A percentile compares a stretch with the other conserved stretches of the same genome.
These are phyloP conservation scores for Wickerhamiella nectarea DNA, from an alignment of 805 yeast species.

Conservation along the genomic window DNA sequence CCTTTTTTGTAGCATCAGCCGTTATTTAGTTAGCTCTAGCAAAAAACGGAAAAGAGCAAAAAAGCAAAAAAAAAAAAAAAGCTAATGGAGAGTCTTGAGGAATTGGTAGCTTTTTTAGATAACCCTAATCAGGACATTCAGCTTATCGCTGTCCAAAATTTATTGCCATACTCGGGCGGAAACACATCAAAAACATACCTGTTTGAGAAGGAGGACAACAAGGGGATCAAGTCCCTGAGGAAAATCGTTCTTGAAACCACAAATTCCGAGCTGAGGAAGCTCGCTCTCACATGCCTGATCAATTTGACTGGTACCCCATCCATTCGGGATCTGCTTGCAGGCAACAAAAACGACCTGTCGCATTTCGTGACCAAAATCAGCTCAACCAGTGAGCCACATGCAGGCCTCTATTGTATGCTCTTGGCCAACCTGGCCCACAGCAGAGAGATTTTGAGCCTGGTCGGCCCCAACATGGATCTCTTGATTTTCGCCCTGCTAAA, in stretches of 20 bases:
- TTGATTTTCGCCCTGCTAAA: constrained; percentile 58
- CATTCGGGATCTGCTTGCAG: constrained; percentile 51
- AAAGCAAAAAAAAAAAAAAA: not conserved
- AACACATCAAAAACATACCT: constrained; percentile 56
- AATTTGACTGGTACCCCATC: constrained; percentile 63
- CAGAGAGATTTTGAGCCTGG: constrained; percentile 36
- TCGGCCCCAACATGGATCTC: constrained; percentile 45
- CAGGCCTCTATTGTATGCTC: constrained; percentile 73
- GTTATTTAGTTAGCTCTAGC: too few relatives aligned
- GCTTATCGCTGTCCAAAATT: constrained; percentile 70
- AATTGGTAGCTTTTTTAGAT: constrained; percentile 67
- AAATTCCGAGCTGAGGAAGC: constrained; percentile 18
- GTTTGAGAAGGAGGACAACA: constrained; percentile 55
- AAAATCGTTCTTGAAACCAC: constrained; percentile 41
- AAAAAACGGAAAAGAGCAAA: too few relatives aligned
- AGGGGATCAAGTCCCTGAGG: constrained; percentile 62
- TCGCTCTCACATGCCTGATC: constrained; percentile 61
- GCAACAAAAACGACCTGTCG: constrained; percentile 41
- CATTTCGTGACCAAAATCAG: constrained; percentile 23
- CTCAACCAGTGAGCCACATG: constrained; percentile 46
- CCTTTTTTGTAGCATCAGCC: too few relatives aligned
- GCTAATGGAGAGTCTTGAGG: constrained; percentile 11
- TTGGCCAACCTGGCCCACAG: constrained; percentile 76
- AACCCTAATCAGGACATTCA: constrained; percentile 67
- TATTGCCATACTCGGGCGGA: constrained; percentile 45